phyloP scores from a whole-genome alignment of 495 filamentous ascomycete species.

The Aspergillus olivimuriae region DNA sequence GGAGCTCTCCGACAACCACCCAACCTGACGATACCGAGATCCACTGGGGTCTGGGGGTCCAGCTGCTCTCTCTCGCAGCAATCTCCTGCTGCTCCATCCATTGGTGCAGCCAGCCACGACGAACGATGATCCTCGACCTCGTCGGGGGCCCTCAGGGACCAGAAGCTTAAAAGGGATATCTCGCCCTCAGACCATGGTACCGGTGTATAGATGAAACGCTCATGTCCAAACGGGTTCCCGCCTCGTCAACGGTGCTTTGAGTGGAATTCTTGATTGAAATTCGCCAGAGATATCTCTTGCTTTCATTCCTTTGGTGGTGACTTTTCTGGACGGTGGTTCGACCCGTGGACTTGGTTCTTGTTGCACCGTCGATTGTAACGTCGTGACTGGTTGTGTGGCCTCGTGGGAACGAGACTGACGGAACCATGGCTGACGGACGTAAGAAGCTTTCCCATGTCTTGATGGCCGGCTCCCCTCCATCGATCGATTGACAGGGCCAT shows the following conservation, averaged over 20 bases:
- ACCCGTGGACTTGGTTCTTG: not conserved
- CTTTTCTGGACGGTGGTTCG: conserved; percentile 1
- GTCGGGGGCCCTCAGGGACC: conserved; percentile 3
- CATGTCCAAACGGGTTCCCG: not conserved
- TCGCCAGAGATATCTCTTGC: conserved; percentile 3
- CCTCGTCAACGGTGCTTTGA: not conserved
- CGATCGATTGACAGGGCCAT: conserved; percentile 1
- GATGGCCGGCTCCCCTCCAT: not conserved
- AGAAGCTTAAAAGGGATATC: conserved; percentile 22
- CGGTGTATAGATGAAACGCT: conserved; percentile 10
- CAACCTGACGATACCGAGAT: too few species aligned
- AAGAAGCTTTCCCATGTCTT: conserved; percentile 22
- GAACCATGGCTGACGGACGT: conserved; percentile 59
- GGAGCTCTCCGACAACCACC: too few species aligned
- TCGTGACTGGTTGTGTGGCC: too few species aligned
- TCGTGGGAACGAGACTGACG: too few species aligned
- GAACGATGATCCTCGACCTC: conserved; percentile 25
- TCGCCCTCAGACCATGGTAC: conserved; percentile 15
- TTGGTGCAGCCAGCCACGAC: conserved; percentile 27
- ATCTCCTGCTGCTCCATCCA: conserved; percentile 20
- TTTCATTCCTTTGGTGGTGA: conserved; percentile 4
- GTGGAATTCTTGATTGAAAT: conserved; percentile 9
- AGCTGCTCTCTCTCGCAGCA: conserved; percentile 23
- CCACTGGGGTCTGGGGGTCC: conserved; percentile 23
- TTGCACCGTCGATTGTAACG: not conserved